A percentile compares a stretch with the other conserved stretches of the same genome.
Conservation (phyloP, 192 early-diverging fungal genomes). For the Radiomyces spectabilis region DNA sequence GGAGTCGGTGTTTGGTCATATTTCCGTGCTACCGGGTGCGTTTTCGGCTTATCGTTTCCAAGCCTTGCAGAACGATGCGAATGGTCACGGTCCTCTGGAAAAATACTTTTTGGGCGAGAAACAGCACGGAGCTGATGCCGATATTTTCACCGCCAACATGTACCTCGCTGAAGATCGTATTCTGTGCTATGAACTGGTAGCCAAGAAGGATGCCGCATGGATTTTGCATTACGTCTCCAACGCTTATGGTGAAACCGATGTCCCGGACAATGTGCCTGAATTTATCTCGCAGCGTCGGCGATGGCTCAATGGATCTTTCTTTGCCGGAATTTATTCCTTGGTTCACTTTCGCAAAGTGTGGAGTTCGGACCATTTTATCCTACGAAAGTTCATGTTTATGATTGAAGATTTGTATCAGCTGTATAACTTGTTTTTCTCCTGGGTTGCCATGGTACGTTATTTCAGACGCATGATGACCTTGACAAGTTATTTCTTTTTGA, state of each 20-base stretch:
- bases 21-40: slow-evolving; percentile 86
- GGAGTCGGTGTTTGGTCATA: slow-evolving; percentile 90
- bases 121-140: slow-evolving; percentile 46
- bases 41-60: slow-evolving; percentile 74
- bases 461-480: too few species aligned
- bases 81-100: slow-evolving; percentile 52
- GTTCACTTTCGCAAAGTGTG: slow-evolving; percentile 58
- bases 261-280: slow-evolving; percentile 61
- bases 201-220: slow-evolving; percentile 62
- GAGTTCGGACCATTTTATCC: slow-evolving; percentile 52
- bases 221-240: slow-evolving; percentile 61
- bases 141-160: slow-evolving; percentile 61
- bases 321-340: slow-evolving; percentile 70
- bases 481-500: slow-evolving; percentile 6
- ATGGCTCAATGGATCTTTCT: slow-evolving; percentile 81
- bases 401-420: slow-evolving; percentile 64
- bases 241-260: slow-evolving; percentile 70
- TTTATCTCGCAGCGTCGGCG: slow-evolving; percentile 74
- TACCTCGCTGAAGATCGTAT: slow-evolving; percentile 70
- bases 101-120: slow-evolving; percentile 75
- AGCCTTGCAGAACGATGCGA: slow-evolving; percentile 55
- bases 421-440: slow-evolving; percentile 56
- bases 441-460: slow-evolving; percentile 48
- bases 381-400: slow-evolving; percentile 55
- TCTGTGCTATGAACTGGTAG: slow-evolving; percentile 71